These are phyloP conservation scores for Vitis hybrid DNA, from an alignment of 177 flowering plant species.

Conservation along the genomic window DNA sequence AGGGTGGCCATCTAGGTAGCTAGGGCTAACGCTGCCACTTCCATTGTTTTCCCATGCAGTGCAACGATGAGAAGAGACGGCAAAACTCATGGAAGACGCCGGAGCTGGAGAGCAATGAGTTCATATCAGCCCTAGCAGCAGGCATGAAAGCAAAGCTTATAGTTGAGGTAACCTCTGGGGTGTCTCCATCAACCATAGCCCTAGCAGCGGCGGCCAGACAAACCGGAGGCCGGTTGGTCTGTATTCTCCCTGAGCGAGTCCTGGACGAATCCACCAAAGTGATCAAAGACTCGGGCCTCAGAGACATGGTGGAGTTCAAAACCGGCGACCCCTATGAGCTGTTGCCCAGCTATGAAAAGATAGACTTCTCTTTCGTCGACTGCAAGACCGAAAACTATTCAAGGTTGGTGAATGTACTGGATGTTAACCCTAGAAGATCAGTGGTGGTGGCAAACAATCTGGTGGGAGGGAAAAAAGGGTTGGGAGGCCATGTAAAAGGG, in stretches of 20 bases:
- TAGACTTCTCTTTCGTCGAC: slow-evolving; percentile 59
- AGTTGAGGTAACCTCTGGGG: slow-evolving; percentile 50
- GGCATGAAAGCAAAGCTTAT: slow-evolving; percentile 55
- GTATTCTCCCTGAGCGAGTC: slow-evolving; percentile 52
- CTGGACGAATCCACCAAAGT: slow-evolving; percentile 28
- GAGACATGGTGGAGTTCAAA: slow-evolving; percentile 54
- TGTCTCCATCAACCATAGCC: slow-evolving; percentile 53
- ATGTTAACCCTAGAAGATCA: slow-evolving; percentile 50
- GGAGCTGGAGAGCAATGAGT: slow-evolving; percentile 51
- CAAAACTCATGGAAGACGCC: slow-evolving; percentile 14
- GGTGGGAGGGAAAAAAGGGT: slow-evolving; percentile 37
- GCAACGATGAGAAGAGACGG: slow-evolving; percentile 16
- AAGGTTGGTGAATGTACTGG: slow-evolving; percentile 31
- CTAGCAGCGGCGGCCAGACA: slow-evolving; percentile 68
- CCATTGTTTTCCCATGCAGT: slow-evolving; percentile 14
- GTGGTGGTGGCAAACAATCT: slow-evolving; percentile 57
- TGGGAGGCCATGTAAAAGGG: slow-evolving; percentile 36
- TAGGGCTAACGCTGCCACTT: neutral
- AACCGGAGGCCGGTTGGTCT: slow-evolving; percentile 63
- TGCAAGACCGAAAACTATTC: slow-evolving; percentile 40
- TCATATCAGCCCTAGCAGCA: slow-evolving; percentile 69
- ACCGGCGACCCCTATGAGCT: slow-evolving; percentile 56
- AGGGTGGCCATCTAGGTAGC: no score
- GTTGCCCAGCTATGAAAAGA: slow-evolving; percentile 35
- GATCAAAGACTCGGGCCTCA: slow-evolving; percentile 44